Evolutionary conservation across 176 grass and related monocot genomes (phyloP), one percentile per base, ranked within the genome.

Genomic region (Oryza officinalis): DNA sequence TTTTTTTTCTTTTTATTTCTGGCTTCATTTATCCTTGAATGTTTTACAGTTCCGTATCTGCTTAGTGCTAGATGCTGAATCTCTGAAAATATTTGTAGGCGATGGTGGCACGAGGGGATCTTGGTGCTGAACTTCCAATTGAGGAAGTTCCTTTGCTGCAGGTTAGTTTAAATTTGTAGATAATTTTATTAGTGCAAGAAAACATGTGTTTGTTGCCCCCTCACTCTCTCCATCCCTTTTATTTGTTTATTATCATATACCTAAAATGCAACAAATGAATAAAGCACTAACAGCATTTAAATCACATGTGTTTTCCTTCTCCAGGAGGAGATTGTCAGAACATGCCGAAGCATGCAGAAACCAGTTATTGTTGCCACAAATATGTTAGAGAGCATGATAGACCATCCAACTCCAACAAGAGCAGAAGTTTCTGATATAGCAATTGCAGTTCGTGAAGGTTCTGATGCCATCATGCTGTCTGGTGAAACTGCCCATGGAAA

Each of bases 351-450:
- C 80, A 92, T 94, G 96, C 87, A 92, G 74, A 99, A 99, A 83
- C 87, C 96, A 59, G 91, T 99, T 25, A 96, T 99, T 89, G 96
- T 99, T 3, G 96, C 93, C 25, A 99, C 96, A 81, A 99, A 99
- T 83, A 99, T 99, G 96, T 77, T 99, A 57, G 96, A 99, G 75
- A 99, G 96, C 88, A 99, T 99, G 96, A 99, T 99, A 77, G 65
- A 81, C 49, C 96, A 99, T 92, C 96, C 96, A 77, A 99, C 93
- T 81, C 96, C 96, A 57, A 99, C 96, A 35, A 90, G 96, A 72
- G 93, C 96, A 5, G 96, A 99, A 75, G 96, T 99, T 73, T 99
- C 96, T 74, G 93, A 99, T 75, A 99, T 99, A 73, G 96, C 93
- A 37, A 96, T 99, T 80, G 91, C 93, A 59, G 96, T 99, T 8